A percentile compares a stretch with the other conserved stretches of the same genome.
phyloP scores from a whole-genome alignment of 1,139 yeast species.

The Geotrichum klebahnii region DNA sequence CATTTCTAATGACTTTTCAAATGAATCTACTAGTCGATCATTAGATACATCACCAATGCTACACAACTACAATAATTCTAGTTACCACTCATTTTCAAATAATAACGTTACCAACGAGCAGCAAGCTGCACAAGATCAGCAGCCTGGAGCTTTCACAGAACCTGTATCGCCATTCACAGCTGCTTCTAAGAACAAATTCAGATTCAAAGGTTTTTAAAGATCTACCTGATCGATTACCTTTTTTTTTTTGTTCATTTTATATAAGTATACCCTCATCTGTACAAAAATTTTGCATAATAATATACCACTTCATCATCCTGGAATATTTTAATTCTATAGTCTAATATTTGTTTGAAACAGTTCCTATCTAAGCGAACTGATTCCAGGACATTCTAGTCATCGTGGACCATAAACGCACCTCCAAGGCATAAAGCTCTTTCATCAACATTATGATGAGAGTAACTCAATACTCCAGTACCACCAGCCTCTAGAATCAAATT shows the following conservation, averaged over 20 bases:
- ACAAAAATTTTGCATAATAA: background rate
- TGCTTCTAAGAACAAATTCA: constrained; percentile 12
- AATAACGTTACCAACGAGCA: constrained; percentile 2
- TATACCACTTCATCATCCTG: background rate
- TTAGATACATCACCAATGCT: constrained; percentile 6
- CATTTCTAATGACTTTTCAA: background rate
- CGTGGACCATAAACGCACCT: constrained; percentile 49
- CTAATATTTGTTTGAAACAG: background rate
- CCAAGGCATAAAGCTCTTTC: constrained; percentile 81
- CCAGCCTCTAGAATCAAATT: constrained; percentile 87
- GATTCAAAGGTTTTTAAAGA: background rate
- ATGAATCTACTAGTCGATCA: background rate
- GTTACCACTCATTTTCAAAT: constrained; percentile 15
- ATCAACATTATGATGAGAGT: constrained; percentile 74
- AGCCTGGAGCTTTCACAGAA: constrained; percentile 6
- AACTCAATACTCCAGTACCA: constrained; percentile 87
- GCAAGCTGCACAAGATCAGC: no score
- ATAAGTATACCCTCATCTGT: background rate
- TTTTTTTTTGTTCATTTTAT: background rate
- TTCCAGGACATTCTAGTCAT: constrained; percentile 1
- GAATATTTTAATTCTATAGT: background rate
- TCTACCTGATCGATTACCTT: no score
- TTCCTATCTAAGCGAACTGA: background rate
- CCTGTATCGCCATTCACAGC: constrained; percentile 22
- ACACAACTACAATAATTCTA: background rate